A percentile compares a stretch with the other conserved stretches of the same genome.
Evolutionary conservation across 176 grass and related monocot species (phyloP).

Genomic region (Panicum miliaceum): DNA sequence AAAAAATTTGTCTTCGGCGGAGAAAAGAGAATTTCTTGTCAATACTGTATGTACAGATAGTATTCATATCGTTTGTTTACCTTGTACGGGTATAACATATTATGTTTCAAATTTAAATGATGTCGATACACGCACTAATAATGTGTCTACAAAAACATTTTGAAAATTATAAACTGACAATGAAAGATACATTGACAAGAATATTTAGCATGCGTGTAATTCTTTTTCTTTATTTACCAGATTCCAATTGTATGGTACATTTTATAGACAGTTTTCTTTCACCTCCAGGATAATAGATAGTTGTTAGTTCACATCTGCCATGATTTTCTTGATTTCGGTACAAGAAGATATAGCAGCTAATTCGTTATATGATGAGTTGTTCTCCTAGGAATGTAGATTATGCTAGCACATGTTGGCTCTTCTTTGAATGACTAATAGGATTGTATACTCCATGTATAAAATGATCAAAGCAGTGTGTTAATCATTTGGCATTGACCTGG

Average conservation of each 20-base stretch:
- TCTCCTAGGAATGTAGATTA: not conserved
- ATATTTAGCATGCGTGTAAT: not conserved
- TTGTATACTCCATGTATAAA: not conserved
- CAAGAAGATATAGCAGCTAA: not conserved
- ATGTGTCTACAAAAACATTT: not conserved
- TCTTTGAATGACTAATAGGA: not conserved
- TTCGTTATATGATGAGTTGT: conserved; percentile 24
- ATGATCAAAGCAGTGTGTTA: not conserved
- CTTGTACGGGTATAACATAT: not conserved
- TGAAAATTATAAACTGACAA: not conserved
- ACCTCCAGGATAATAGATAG: not conserved
- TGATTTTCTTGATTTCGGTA: not conserved
- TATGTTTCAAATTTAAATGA: not conserved
- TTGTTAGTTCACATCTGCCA: not conserved
- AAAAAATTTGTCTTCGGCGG: conserved; percentile 59
- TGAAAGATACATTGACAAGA: not conserved
- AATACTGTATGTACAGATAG: conserved; percentile 56
- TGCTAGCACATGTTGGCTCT: not conserved
- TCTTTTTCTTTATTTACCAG: conserved; percentile 1
- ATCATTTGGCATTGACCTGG: conserved; percentile 10
- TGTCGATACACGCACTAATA: not conserved
- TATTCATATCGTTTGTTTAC: conserved; percentile 13
- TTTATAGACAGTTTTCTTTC: not conserved
- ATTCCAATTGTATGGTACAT: not conserved
- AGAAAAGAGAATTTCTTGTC: conserved; percentile 85